These are phyloP conservation scores for Helicosporidium sp. DNA, from an alignment of 139 green algal genomes.

Conservation along the genomic window DNA sequence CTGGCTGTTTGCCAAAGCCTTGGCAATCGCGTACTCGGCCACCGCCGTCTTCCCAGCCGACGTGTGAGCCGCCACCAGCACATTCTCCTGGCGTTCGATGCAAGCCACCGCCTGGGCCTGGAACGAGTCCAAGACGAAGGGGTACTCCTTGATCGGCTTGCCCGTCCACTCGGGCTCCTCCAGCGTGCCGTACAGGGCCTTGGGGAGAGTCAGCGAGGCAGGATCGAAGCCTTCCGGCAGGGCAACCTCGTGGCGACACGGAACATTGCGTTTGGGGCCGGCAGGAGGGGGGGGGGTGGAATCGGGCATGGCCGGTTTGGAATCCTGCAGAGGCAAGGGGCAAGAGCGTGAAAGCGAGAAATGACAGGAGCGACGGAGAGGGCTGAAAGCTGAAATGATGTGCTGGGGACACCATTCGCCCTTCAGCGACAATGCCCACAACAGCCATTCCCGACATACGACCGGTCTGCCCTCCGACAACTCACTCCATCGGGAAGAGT, in stretches of 20 bases:
- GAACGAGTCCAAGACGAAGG: slow-evolving; percentile 78
- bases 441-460: too few relatives aligned
- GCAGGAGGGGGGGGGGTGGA: neutral
- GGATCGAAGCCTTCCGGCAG: neutral
- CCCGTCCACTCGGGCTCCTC: slow-evolving; percentile 39
- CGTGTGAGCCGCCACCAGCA: slow-evolving; percentile 82
- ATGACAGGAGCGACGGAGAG: neutral
- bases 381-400: slow-evolving; percentile 7
- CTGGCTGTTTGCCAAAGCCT: slow-evolving; percentile 47
- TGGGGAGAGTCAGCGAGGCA: slow-evolving; percentile 9
- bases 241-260: neutral
- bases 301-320: neutral
- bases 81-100: slow-evolving; percentile 66
- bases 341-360: neutral
- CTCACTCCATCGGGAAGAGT: too few relatives aligned
- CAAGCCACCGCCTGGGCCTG: slow-evolving; percentile 61
- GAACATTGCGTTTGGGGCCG: neutral
- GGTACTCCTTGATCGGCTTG: slow-evolving; percentile 52
- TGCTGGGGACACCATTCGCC: neutral
- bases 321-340: neutral
- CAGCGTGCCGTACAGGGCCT: too few relatives aligned
- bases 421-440: too few relatives aligned
- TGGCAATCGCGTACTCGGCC: slow-evolving; percentile 80
- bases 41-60: slow-evolving; percentile 87
- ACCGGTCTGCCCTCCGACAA: too few relatives aligned